Evolutionary conservation across 176 grass and related monocot genomes (phyloP), one percentile per base, ranked within the genome.

Genomic region (Avena insularis): DNA sequence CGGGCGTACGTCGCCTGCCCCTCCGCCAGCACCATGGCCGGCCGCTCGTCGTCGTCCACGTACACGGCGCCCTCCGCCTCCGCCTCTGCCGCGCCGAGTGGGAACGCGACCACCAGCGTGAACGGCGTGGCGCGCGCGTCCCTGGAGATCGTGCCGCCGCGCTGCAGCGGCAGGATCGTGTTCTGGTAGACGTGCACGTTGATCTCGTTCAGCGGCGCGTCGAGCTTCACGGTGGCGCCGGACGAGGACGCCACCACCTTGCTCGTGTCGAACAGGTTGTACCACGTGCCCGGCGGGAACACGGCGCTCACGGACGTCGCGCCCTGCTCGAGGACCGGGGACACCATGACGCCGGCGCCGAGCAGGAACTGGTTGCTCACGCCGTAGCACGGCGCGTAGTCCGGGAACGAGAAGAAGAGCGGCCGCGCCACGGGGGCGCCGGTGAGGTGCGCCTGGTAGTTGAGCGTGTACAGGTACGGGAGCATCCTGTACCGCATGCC

Each of bases 11-110:
- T 88, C 25, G 93, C 96, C 85, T 98, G 90, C 20, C 92, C 93
- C 3, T 98, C 96, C 16, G 79, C 84, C 5, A 98, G 79, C 62
- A 45, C 84, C 93, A 98, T 98, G 87, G 91, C 91, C 8, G 91
- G 96, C 78, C 93, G 90, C 90, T 95, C 96, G 82, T 98, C 96
- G 48, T 98, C 93, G 75, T 98, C 96, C 47, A 94, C 85, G 74
- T 90, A 98, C 72, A 98, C 88, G 2, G 77, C 73, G 33, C 96
- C 96, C 47, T 86, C 88, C 0, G 96, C 88, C 13, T 90, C 90
- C 3, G 82, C 96, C 45, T 89, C 75, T 9, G 68, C 40, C 21
- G 92, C 78, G 1, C 91, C 90, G 16, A 80, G 75, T 14, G 96
- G 93, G 86, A 98, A 98, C 65, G 91, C 73, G 7, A 95, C 84